Base-by-base conservation (phyloP, 176 grass and related monocot species). In the Carex pumila region DNA sequence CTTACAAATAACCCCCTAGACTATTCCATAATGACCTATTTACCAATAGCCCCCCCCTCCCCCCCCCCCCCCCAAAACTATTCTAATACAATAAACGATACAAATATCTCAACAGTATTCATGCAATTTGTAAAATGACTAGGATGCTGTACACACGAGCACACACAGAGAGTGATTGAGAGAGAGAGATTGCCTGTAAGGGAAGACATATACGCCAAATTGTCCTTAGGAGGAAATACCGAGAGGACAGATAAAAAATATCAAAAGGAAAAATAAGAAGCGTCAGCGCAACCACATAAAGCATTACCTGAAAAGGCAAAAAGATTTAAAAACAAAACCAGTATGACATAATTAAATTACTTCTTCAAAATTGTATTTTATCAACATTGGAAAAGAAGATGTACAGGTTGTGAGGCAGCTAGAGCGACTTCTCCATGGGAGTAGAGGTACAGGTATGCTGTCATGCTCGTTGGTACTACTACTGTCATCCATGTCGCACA, bases 401-500 rank as follows among this genome's bases (percentile, higher is more conserved):
- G 95, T 86, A 95, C 96, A 89, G 96, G 93, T 92, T 95, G 96
- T 85, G 91, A 95, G 81, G 96, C 93, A 52, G 93, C 96, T 70
- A 99, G 86, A 22, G 91, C 88, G 4, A 99, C 93, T 88, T 99
- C 92, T 81, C 96, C 96, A 85, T 99, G 93, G 34, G 96, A 99
- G 65, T 99, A 95, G 52, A 99, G 52, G 89, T 99, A 99, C 30
- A 95, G 85, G 65, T 99, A 99, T 65, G 96, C 92, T 87, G 96
- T 93, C 93, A 99, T 99, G 81, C 96, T 99, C 71, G 96, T 95
- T 10, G 96, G 96, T 59, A 99, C 93, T 39, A 95, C 79, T 59
- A 99, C 89, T 36, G 93, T 99, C 87, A 99, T 81, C 96, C 96
- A 99, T 37, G 86, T 95, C 54, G 96, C 96, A 84, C 96, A 95